Evolutionary conservation across 169 alveolate species (phyloP), one percentile per base, ranked within the genome.

Genomic region (Amoebophrya sp.): DNA sequence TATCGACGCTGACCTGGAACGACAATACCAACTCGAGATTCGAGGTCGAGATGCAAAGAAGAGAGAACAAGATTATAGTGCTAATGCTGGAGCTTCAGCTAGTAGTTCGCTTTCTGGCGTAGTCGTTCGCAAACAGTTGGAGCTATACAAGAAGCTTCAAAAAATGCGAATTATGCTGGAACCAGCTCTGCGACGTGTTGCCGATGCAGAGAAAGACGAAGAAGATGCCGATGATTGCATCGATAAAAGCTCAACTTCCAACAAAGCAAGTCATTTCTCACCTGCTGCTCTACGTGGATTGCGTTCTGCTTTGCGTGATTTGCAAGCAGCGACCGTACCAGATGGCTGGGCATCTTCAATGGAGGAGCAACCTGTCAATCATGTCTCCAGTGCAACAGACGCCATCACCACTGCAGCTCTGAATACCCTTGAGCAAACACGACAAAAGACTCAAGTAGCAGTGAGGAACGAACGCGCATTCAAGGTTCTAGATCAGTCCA

Each of bases 401-500:
- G n/a, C n/a, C n/a, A n/a, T n/a, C n/a, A n/a, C n/a, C n/a, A n/a
- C n/a, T n/a, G n/a, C n/a, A n/a, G n/a, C n/a, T n/a, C n/a, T n/a
- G n/a, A n/a, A 26, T 36, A 36, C 33, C 2, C 83, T 65, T 6
- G 83, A 65, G 83, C 36, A 65, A 36, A 65, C 83, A 6, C 83
- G 83, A 10, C 12, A 26, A 10, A 36, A 26, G 33, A 65, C 83
- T 29, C 83, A 65, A 36, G 83, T 65, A 36, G 2, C 12, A 26
- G 36, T 65, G 83, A 6, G n/a, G 83, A 18, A 18, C 83, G 83
- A 6, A 36, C 6, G 18, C 6, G 83, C 83, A 10, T 65, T 65
- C 83, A 65, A 65, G 83, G 83, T 65, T 36, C 83, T 65, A 36
- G 83, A 65, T 65, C 83, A 65, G 83, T 26, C 39, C 83, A 65